Base-by-base conservation (phyloP, 208 protist genomes). In the Blastocrithidia nonstop region DNA sequence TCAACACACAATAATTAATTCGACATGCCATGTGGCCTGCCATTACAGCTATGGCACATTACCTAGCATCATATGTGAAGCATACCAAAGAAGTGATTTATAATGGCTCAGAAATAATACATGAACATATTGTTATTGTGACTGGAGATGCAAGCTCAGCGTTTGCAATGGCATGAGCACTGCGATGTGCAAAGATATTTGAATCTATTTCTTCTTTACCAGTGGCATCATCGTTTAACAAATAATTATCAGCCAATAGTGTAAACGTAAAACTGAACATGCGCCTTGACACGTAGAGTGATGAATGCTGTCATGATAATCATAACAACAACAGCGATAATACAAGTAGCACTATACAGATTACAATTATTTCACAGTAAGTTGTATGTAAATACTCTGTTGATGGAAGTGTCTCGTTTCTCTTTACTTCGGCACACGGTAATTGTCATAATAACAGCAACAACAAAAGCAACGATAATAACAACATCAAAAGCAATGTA, bases 1-100 rank as follows among this genome's bases (percentile, higher is more conserved):
- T 72, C 82, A n/a, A n/a, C n/a, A n/a, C n/a, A n/a, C n/a, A n/a
- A n/a, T n/a, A n/a, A n/a, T n/a, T n/a, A n/a, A n/a, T n/a, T n/a
- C n/a, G n/a, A n/a, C n/a, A n/a, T n/a, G n/a, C n/a, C n/a, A n/a
- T n/a, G n/a, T n/a, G n/a, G 1, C 74, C 85, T 51, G 82, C 75
- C 38, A 85, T 88, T 52, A 75, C 71, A 9, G 88, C 78, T 77
- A 78, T 75, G 1, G 47, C 56, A 27, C 77, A 78, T 27, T 86
- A 75, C 43, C 56, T 47, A 8, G n/a, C n/a, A n/a, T n/a, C n/a
- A n/a, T n/a, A n/a, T n/a, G n/a, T n/a, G n/a, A n/a, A n/a, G n/a
- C n/a, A n/a, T n/a, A n/a, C n/a, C n/a, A n/a, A n/a, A n/a, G n/a
- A n/a, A n/a, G n/a, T n/a, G 74, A 76, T n/a, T 54, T 82, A 31